These are phyloP conservation scores for Populus simonii DNA, from an alignment of 345 rosid species.

Conservation along the genomic window DNA sequence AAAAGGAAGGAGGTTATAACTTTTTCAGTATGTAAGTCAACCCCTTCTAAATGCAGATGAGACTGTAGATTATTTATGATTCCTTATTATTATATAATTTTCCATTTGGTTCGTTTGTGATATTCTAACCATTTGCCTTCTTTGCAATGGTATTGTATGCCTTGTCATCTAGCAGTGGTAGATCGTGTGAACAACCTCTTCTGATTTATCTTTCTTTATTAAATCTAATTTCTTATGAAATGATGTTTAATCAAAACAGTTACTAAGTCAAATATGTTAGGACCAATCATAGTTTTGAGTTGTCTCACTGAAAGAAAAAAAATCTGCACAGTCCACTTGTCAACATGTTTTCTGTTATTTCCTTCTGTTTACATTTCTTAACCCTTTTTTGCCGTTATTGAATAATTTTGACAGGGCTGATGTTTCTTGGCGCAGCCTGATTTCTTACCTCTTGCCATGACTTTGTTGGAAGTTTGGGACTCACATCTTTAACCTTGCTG, in stretches of 20 bases:
- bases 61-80: not conserved
- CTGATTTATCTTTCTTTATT: not conserved
- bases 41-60: not conserved
- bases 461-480: constrained; percentile 99
- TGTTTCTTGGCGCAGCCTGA: constrained; percentile 96
- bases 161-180: constrained; percentile 13
- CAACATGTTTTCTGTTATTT: constrained; percentile 16
- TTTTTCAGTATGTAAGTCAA: constrained; percentile 17
- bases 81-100: not conserved
- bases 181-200: not conserved
- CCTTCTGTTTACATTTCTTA: constrained; percentile 36
- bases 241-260: not conserved
- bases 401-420: constrained; percentile 75
- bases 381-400: constrained; percentile 30
- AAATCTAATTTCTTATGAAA: not conserved
- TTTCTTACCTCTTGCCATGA: constrained; percentile 93
- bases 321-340: not conserved
- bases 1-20: constrained; percentile 14
- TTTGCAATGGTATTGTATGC: constrained; percentile 6
- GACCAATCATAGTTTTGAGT: too few relatives aligned
- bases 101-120: not conserved
- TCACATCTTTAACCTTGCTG: constrained; percentile 98
- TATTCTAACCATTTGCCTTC: not conserved
- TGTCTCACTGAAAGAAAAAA: not conserved
- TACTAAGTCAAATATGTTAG: too few relatives aligned